Conservation (phyloP, 2,329 filamentous ascomycete genomes). For the Penicillium verrucosum region DNA sequence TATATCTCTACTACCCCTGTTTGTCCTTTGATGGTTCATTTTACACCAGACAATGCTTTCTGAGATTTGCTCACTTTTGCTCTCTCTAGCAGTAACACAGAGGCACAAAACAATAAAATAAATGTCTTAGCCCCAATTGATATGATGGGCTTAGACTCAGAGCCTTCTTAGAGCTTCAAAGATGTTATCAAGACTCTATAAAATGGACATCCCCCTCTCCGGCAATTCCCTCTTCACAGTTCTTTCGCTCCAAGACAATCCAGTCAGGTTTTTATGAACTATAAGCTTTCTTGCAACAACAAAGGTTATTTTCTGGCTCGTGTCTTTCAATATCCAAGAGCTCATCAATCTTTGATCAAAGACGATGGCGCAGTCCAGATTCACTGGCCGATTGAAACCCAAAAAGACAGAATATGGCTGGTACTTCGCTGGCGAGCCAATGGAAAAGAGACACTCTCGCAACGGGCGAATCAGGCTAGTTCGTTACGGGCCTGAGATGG, state of each 20-base stretch:
- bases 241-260: constrained; percentile 4
- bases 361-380: not conserved
- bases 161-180: not conserved
- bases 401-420: not conserved
- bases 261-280: not conserved
- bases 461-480: constrained; percentile 1
- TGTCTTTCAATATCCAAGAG: not conserved
- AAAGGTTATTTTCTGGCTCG: not conserved
- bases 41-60: not conserved
- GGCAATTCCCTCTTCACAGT: constrained; percentile 1
- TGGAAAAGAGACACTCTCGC: constrained; percentile 2
- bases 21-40: not conserved
- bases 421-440: constrained; percentile 7
- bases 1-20: not conserved
- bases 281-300: not conserved
- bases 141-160: constrained; percentile 4
- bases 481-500: constrained; percentile 1
- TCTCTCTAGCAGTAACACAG: not conserved
- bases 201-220: not conserved
- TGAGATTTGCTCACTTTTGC: not conserved
- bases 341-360: not conserved
- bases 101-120: not conserved
- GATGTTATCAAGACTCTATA: constrained; percentile 1
- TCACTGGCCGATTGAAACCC: constrained; percentile 1
- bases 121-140: not conserved